phyloP scores from a whole-genome alignment of 441 rosid genomes.

The Omphalea diandra region DNA sequence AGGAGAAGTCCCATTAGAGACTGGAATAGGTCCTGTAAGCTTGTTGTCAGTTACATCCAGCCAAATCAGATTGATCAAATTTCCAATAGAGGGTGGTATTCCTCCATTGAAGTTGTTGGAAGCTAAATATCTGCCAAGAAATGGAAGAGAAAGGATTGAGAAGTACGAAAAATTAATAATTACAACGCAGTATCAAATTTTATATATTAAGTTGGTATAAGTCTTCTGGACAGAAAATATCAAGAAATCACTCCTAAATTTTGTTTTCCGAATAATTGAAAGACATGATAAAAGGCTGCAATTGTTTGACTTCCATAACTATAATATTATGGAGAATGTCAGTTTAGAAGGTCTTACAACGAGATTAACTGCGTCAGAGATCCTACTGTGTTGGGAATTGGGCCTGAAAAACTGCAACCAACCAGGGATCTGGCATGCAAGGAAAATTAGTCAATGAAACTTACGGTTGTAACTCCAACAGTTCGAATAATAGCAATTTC shows the following conservation, averaged over 20 bases:
- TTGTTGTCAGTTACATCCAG: constrained; percentile 71
- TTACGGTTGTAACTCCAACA: background rate
- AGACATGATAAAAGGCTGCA: background rate
- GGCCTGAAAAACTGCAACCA: constrained; percentile 60
- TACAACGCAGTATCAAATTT: too few relatives aligned
- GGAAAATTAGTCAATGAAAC: background rate
- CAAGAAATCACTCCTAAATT: too few relatives aligned
- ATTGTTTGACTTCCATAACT: background rate
- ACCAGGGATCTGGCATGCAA: constrained; percentile 43
- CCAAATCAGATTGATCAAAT: constrained; percentile 52
- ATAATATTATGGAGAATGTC: background rate
- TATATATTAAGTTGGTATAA: too few relatives aligned
- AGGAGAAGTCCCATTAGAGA: constrained; percentile 47
- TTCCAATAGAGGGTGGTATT: constrained; percentile 64
- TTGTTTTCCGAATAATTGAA: background rate
- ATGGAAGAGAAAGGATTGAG: background rate
- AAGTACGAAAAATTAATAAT: too few relatives aligned
- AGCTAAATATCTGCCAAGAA: constrained; percentile 53
- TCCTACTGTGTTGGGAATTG: constrained; percentile 63
- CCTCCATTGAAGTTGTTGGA: constrained; percentile 54
- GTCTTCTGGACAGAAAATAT: too few relatives aligned
- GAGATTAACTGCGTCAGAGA: constrained; percentile 34
- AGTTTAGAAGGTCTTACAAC: constrained; percentile 41
- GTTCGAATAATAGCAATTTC: background rate
- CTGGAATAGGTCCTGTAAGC: constrained; percentile 59